phyloP scores from a whole-genome alignment of 345 rosid genomes.

The Tarenaya hassleriana region DNA sequence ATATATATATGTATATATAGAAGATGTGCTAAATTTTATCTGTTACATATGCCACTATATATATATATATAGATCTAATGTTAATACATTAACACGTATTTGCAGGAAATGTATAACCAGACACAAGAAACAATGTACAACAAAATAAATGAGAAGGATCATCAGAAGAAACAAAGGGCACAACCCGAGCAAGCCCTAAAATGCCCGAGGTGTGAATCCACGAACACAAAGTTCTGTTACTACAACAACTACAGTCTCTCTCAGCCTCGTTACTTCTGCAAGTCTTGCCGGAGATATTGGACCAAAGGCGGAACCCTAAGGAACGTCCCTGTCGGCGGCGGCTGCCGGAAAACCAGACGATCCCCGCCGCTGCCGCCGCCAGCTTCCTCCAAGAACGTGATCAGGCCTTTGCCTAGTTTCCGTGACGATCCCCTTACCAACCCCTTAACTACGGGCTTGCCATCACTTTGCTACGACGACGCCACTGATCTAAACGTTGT shows the following conservation, averaged over 20 bases:
- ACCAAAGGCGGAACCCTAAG: slow-evolving; percentile 58
- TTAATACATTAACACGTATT: too few relatives aligned
- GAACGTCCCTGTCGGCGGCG: slow-evolving; percentile 38
- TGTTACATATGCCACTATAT: too few relatives aligned
- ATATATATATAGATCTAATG: too few relatives aligned
- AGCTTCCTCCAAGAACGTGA: slow-evolving; percentile 27
- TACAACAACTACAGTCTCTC: slow-evolving; percentile 63
- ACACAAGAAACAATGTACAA: too few relatives aligned
- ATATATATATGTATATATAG: too few relatives aligned
- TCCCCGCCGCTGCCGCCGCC: slow-evolving; percentile 21
- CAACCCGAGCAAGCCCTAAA: slow-evolving; percentile 47
- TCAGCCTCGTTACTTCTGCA: slow-evolving; percentile 61
- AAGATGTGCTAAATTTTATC: too few relatives aligned
- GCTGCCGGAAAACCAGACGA: slow-evolving; percentile 31
- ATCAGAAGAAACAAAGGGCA: slow-evolving; percentile 41
- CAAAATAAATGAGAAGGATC: too few relatives aligned
- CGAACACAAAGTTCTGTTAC: slow-evolving; percentile 61
- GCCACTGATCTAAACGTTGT: slow-evolving; percentile 49
- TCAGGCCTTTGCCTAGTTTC: slow-evolving; percentile 23
- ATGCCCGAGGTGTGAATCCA: slow-evolving; percentile 56
- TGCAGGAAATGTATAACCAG: too few relatives aligned
- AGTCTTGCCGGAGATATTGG: slow-evolving; percentile 57
- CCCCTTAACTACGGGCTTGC: slow-evolving; percentile 26
- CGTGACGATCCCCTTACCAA: slow-evolving; percentile 19
- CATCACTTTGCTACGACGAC: slow-evolving; percentile 36